Evolutionary conservation across 2,329 filamentous ascomycete genomes (phyloP).

Genomic region (Westerdykella sp.): DNA sequence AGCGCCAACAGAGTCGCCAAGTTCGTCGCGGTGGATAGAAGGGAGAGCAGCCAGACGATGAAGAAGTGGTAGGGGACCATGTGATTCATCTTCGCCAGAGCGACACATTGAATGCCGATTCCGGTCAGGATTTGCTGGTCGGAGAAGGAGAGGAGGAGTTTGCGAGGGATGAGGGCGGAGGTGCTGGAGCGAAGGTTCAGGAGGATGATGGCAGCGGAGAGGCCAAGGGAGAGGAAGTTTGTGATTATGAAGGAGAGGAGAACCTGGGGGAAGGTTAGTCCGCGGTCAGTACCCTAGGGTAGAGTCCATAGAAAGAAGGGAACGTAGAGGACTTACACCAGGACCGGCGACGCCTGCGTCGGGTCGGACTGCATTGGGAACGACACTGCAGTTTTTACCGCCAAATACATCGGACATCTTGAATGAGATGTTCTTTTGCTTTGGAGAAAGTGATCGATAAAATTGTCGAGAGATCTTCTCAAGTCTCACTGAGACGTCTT

Average conservation of each 20-base stretch:
- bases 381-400: slow-evolving; percentile 37
- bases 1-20: slow-evolving; percentile 60
- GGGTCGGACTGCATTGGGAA: slow-evolving; percentile 43
- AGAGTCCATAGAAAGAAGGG: slow-evolving; percentile 1
- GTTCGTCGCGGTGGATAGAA: slow-evolving; percentile 60
- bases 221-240: slow-evolving; percentile 50
- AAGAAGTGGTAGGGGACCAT: slow-evolving; percentile 66
- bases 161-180: slow-evolving; percentile 51
- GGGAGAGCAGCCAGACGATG: slow-evolving; percentile 61
- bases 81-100: slow-evolving; percentile 52
- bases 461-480: slow-evolving; percentile 4
- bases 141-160: slow-evolving; percentile 58
- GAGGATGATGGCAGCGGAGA: slow-evolving; percentile 53
- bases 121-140: slow-evolving; percentile 65
- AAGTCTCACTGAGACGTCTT: neutral
- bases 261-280: slow-evolving; percentile 37
- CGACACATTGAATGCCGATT: slow-evolving; percentile 61
- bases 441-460: neutral
- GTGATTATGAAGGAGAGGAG: slow-evolving; percentile 63
- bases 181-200: slow-evolving; percentile 46
- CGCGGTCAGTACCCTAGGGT: neutral
- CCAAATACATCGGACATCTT: slow-evolving; percentile 1
- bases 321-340: slow-evolving; percentile 41
- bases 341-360: slow-evolving; percentile 55
- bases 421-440: slow-evolving; percentile 8